Evolutionary conservation across 257 asterid genomes (phyloP).

Genomic region (Fraxinus excelsior): DNA sequence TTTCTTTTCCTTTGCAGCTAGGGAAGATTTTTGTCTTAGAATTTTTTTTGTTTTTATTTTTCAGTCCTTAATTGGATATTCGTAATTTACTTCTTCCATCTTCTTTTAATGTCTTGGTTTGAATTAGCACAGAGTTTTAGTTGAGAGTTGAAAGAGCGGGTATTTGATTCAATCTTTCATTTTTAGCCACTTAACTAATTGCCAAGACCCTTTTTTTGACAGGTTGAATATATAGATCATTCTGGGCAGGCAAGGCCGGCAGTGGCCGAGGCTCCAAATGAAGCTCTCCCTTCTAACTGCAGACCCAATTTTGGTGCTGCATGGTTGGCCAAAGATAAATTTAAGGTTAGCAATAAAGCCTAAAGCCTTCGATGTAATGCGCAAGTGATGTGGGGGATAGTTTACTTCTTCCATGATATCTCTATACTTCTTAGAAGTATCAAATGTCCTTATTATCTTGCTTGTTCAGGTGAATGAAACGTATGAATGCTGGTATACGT

Average conservation of each 20-base stretch:
- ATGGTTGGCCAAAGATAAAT: slow-evolving; percentile 85
- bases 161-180: background rate
- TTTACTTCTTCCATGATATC: slow-evolving; percentile 17
- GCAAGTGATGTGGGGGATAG: slow-evolving; percentile 12
- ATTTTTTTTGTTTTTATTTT: no score
- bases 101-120: background rate
- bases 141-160: background rate
- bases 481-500: slow-evolving; percentile 88
- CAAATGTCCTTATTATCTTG: slow-evolving; percentile 24
- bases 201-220: slow-evolving; percentile 6
- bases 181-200: background rate
- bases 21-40: background rate
- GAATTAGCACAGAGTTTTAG: background rate
- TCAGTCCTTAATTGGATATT: background rate
- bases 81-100: background rate
- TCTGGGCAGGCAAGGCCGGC: slow-evolving; percentile 79
- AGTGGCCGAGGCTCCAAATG: slow-evolving; percentile 88
- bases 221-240: slow-evolving; percentile 88
- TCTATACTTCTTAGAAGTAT: slow-evolving; percentile 12
- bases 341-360: slow-evolving; percentile 52
- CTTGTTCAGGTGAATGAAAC: slow-evolving; percentile 81
- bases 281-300: slow-evolving; percentile 86
- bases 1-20: background rate
- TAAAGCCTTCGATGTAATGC: slow-evolving; percentile 19
- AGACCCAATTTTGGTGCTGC: slow-evolving; percentile 91